Evolutionary conservation across 257 asterid species (phyloP), one percentile per base, ranked within the genome.

Genomic region (Gentiana dahurica): DNA sequence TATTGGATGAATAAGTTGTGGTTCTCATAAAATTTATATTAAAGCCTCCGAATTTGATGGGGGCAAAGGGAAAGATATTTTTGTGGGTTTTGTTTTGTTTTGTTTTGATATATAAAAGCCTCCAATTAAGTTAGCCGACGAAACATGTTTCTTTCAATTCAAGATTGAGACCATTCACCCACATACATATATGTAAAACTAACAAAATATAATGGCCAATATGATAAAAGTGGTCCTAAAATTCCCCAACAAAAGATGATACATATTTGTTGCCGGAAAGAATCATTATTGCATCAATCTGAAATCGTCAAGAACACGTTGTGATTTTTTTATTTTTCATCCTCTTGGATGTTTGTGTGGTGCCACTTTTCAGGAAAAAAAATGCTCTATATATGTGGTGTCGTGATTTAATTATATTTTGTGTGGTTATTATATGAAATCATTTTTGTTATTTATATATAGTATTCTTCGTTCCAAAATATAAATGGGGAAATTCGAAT

Each of bases 191-290:
- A 24, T 24, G 24, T 24, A 24, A 24, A 5, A 41, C 46, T 70
- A 41, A 37, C 50, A 65, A 69, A 57, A 59, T 52, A 63, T 68
- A 54, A 73, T 73, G 66, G 65, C 61, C 72, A 65, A 53, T 36
- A 58, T 65, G 41, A 63, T 69, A 58, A 67, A 43, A 72, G 86
- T 82, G 84, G 86, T 79, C 90, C 85, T 67, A 63, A 64, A 55
- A 60, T 68, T 41, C 57, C 54, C 36, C 65, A 49, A 60, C 62
- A 59, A 46, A 46, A 67, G 49, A 41, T 5, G 46, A 41, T 41
- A 10, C 24, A 4, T 10, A 41, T 41, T 41, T 41, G 9, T 7
- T 41, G 46, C 46, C 2, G 46, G 46, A 41, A 41, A 41, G 46
- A 41, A 41, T 41, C 46, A 10, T 24, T 41, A 7, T 41, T 41